Conservation (phyloP, 2,329 filamentous ascomycete species). For the Cercospora zeae-maydis region DNA sequence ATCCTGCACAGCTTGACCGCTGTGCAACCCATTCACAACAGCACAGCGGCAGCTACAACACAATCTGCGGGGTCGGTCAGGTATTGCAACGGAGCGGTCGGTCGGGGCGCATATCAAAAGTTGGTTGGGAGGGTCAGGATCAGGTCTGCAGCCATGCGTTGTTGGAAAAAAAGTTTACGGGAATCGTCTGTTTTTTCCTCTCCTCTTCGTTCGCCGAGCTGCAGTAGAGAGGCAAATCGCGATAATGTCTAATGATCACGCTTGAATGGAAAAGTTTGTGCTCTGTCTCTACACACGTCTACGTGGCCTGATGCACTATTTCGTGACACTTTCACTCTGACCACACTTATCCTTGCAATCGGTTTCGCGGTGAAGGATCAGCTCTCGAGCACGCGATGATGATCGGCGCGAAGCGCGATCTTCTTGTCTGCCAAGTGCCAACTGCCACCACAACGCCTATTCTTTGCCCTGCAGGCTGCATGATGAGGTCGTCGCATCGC, state of each 20-base stretch:
- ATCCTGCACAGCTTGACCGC: background rate
- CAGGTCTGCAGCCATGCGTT: background rate
- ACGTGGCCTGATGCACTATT: too few species aligned
- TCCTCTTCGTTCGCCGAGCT: too few species aligned
- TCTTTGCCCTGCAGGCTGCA: too few species aligned
- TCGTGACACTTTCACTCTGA: too few species aligned
- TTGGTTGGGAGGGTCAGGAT: background rate
- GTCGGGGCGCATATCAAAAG: too few species aligned
- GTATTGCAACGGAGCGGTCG: background rate
- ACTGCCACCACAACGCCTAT: too few species aligned
- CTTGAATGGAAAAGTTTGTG: background rate
- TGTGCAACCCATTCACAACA: background rate
- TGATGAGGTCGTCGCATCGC: background rate
- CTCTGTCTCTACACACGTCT: background rate
- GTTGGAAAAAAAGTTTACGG: background rate
- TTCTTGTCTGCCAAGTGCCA: background rate
- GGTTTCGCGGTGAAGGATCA: background rate
- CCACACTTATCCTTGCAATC: background rate
- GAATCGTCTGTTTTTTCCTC: background rate
- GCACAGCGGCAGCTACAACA: background rate
- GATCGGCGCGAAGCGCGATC: background rate
- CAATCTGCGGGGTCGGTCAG: background rate
- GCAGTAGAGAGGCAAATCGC: background rate
- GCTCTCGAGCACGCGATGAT: background rate
- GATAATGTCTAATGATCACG: background rate